phyloP scores from a whole-genome alignment of 495 filamentous ascomycete genomes.

The Rusavskia elegans region DNA sequence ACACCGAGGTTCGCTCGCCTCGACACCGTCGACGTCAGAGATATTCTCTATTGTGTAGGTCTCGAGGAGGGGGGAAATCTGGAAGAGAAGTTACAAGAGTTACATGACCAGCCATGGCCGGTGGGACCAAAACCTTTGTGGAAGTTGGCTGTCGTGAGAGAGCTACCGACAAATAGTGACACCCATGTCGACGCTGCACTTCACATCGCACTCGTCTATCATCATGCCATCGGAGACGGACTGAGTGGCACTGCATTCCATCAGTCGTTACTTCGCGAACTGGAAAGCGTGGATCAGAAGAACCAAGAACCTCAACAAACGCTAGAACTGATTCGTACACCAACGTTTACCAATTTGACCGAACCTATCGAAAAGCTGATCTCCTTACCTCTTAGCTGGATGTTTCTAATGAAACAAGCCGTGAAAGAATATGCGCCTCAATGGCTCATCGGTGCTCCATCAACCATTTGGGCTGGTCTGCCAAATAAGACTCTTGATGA shows the following conservation, averaged over 20 bases:
- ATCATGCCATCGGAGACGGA: conserved; percentile 16
- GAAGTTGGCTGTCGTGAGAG: conserved; percentile 14
- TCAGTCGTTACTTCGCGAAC: conserved; percentile 8
- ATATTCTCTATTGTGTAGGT: no score
- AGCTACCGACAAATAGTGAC: neutral
- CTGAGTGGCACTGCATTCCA: conserved; percentile 17
- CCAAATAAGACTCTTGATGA: no score
- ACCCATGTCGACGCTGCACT: neutral
- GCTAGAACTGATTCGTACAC: no score
- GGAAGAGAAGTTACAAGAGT: neutral
- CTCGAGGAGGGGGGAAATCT: neutral
- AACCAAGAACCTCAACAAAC: neutral
- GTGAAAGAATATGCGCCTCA: no score
- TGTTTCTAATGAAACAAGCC: no score
- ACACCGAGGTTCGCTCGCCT: no score
- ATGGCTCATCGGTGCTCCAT: no score
- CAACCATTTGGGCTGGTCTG: no score
- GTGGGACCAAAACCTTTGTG: conserved; percentile 10
- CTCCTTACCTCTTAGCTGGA: no score
- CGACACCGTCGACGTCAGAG: no score
- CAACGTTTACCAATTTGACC: no score
- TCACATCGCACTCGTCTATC: conserved; percentile 15
- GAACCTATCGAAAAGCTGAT: no score
- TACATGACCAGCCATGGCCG: neutral
- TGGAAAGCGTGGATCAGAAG: conserved; percentile 4